Conservation (phyloP, 176 grass and related monocot species). For the Elaeis guineensis region DNA sequence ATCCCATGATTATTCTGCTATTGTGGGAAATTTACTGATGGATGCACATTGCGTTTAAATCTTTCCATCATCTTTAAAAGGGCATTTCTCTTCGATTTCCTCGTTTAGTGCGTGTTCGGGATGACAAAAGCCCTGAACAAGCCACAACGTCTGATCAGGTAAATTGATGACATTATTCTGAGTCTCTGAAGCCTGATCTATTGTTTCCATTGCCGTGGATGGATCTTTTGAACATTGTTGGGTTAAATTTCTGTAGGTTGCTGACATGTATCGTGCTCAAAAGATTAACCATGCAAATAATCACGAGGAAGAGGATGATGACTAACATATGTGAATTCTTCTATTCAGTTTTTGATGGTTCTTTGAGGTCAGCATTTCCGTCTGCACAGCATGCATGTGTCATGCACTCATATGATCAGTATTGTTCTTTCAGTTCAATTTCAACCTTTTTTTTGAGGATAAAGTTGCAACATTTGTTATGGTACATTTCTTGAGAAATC, state of each 20-base stretch:
- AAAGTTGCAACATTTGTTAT: too few relatives aligned
- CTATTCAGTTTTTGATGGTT: too few relatives aligned
- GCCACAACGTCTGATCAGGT: slow-evolving; percentile 87
- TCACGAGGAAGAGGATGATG: slow-evolving; percentile 79
- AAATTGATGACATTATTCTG: slow-evolving; percentile 4
- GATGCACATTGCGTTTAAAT: too few relatives aligned
- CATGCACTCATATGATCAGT: too few relatives aligned
- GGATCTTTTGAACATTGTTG: not conserved
- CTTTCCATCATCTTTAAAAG: slow-evolving; percentile 20
- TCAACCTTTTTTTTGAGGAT: too few relatives aligned
- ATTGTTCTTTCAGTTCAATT: too few relatives aligned
- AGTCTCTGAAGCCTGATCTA: not conserved
- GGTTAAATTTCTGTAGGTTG: slow-evolving; percentile 51
- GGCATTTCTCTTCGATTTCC: slow-evolving; percentile 97
- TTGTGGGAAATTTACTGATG: too few relatives aligned
- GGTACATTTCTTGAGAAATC: too few relatives aligned
- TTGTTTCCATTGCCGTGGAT: not conserved
- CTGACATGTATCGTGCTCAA: slow-evolving; percentile 89
- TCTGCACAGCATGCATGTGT: too few relatives aligned
- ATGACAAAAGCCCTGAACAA: slow-evolving; percentile 90
- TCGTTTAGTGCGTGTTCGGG: slow-evolving; percentile 66
- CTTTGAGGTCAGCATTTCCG: too few relatives aligned
- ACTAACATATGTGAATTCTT: slow-evolving; percentile 25
- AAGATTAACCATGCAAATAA: slow-evolving; percentile 75
- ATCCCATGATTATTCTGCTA: too few relatives aligned